phyloP scores from a whole-genome alignment of 768 basidiomycete genomes.

The Galerina sulciceps region DNA sequence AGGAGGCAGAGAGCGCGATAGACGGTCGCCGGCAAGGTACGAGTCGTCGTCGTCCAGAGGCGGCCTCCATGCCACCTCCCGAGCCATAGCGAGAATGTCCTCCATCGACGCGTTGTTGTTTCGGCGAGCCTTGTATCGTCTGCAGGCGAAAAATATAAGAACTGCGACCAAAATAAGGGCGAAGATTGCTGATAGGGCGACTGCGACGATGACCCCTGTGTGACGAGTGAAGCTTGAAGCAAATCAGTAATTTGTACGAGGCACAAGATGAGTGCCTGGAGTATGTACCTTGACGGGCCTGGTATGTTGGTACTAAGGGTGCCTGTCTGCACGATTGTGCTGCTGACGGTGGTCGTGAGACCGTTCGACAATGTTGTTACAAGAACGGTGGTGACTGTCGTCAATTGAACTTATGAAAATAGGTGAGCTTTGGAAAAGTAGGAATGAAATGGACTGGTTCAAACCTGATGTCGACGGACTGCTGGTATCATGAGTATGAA shows the following conservation, averaged over 20 bases:
- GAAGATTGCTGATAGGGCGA: conserved; percentile 33
- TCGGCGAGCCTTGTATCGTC: conserved; percentile 24
- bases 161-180: conserved; percentile 32
- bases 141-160: conserved; percentile 36
- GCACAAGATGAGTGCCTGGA: background rate
- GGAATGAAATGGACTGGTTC: background rate
- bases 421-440: background rate
- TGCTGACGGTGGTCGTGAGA: conserved; percentile 4
- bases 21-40: conserved; percentile 7
- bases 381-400: background rate
- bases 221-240: conserved; percentile 37
- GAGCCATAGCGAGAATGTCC: conserved; percentile 21
- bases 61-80: conserved; percentile 29
- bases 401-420: background rate
- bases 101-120: conserved; percentile 23
- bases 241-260: background rate
- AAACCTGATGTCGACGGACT: too few relatives aligned
- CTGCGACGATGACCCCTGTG: conserved; percentile 42
- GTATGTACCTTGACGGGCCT: conserved; percentile 24
- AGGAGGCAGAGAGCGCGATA: background rate
- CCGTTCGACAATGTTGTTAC: background rate
- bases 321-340: conserved; percentile 27
- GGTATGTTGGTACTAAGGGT: conserved; percentile 35
- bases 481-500: too few relatives aligned
- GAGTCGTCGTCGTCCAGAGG: conserved; percentile 35